phyloP scores from a whole-genome alignment of 495 filamentous ascomycete genomes.

The Neurospora tetrasperma region DNA sequence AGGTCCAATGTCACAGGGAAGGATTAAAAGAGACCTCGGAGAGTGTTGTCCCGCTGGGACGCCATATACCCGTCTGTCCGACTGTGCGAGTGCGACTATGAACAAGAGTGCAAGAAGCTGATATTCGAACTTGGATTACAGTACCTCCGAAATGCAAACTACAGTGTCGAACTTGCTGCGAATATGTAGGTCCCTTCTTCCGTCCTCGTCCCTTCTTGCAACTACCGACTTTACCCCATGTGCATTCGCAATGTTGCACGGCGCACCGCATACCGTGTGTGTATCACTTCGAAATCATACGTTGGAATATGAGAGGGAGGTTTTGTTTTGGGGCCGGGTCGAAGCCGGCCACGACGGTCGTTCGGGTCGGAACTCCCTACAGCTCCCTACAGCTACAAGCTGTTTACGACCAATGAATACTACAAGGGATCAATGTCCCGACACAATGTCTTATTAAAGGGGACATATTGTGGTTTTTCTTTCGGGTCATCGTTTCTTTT shows the following conservation, averaged over 20 bases:
- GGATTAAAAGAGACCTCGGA: background rate
- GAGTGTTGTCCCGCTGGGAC: background rate
- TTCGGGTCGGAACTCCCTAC: background rate
- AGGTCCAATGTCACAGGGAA: background rate
- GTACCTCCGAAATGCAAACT: slow-evolving; percentile 31
- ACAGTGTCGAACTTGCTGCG: slow-evolving; percentile 40
- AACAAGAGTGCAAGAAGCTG: background rate
- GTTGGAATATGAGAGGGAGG: background rate
- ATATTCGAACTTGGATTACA: slow-evolving; percentile 9
- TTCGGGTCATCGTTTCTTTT: background rate
- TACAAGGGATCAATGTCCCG: slow-evolving; percentile 21
- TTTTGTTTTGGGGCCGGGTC: background rate
- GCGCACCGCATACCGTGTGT: background rate
- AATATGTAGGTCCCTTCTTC: slow-evolving; percentile 36
- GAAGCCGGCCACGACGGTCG: background rate
- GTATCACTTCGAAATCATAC: background rate
- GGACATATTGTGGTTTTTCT: background rate
- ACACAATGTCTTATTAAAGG: slow-evolving; percentile 20
- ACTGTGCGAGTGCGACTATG: background rate
- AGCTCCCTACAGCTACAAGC: background rate
- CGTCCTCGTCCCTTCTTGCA: background rate
- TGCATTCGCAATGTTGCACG: background rate
- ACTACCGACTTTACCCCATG: background rate
- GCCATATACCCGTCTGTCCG: slow-evolving; percentile 14
- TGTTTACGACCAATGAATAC: slow-evolving; percentile 6